Conservation (phyloP, 2,329 filamentous ascomycete genomes). For the Plenodomus biglobosus region DNA sequence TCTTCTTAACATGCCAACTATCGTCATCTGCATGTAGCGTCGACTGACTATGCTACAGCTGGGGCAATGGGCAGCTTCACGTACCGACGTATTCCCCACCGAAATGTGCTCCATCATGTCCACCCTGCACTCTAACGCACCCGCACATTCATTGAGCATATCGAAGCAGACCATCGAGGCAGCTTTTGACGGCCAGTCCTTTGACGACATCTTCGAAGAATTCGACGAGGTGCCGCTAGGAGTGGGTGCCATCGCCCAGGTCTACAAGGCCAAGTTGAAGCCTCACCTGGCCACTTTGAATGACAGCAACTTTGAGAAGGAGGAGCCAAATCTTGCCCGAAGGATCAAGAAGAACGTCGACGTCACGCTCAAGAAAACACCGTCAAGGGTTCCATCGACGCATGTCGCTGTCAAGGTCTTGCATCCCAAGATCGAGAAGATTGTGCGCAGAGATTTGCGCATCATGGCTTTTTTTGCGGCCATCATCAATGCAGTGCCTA, state of each 20-base stretch:
- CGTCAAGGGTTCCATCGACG: constrained; percentile 79
- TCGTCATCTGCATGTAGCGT: neutral
- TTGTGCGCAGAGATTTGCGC: constrained; percentile 82
- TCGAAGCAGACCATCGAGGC: constrained; percentile 78
- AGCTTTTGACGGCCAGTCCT: constrained; percentile 77
- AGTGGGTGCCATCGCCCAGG: constrained; percentile 94
- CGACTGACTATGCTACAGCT: constrained; percentile 57
- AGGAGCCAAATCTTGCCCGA: constrained; percentile 61
- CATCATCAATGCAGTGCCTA: constrained; percentile 81
- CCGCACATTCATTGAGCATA: constrained; percentile 79
- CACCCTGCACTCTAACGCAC: constrained; percentile 89
- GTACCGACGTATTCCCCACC: constrained; percentile 92
- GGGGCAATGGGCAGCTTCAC: constrained; percentile 96
- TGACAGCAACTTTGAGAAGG: constrained; percentile 55
- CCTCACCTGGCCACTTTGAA: constrained; percentile 69
- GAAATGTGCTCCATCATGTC: constrained; percentile 95
- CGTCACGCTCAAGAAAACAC: constrained; percentile 80
- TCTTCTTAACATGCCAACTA: neutral
- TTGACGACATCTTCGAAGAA: constrained; percentile 94
- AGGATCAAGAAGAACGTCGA: constrained; percentile 82
- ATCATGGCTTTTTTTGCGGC: constrained; percentile 95
- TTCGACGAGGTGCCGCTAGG: constrained; percentile 88
- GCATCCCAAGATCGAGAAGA: constrained; percentile 86
- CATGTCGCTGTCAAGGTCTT: constrained; percentile 97
- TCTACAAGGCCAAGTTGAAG: constrained; percentile 93